These are phyloP conservation scores for Eimeria sp. DNA, from an alignment of 169 alveolate species.

Conservation along the genomic window DNA sequence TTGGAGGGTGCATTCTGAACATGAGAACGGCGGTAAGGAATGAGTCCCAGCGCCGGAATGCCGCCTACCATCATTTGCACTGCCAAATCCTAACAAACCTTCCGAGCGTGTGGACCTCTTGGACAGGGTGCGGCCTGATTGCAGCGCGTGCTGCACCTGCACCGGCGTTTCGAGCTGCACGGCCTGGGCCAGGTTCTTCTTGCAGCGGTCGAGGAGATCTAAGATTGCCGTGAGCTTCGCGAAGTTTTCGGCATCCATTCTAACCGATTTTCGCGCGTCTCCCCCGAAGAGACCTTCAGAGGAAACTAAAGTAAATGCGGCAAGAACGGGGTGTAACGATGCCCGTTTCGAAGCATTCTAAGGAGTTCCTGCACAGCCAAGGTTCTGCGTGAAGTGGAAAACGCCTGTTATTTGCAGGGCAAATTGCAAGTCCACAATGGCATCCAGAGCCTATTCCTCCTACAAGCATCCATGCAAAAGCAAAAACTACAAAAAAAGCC, in stretches of 20 bases:
- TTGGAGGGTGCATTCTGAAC: neutral
- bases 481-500: neutral
- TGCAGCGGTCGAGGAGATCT: conserved; percentile 77
- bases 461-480: neutral
- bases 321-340: neutral
- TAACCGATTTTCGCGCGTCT: neutral
- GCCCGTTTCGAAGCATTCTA: conserved; percentile 48
- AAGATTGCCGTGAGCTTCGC: conserved; percentile 71
- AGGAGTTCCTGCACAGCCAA: neutral
- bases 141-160: neutral
- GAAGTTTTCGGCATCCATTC: conserved; percentile 79
- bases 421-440: neutral
- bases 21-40: neutral
- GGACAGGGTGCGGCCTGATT: conserved; percentile 20
- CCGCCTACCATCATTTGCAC: neutral
- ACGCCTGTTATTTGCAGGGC: neutral
- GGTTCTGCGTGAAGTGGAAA: neutral
- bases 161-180: conserved; percentile 25
- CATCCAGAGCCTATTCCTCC: neutral
- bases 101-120: conserved; percentile 55
- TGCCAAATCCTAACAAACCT: conserved; percentile 61
- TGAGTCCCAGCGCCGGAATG: neutral
- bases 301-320: conserved; percentile 15
- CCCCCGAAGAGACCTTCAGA: conserved; percentile 1
- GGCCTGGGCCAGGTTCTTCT: conserved; percentile 60